Evolutionary conservation across 305 asterid genomes (phyloP).

Genomic region (Petunia hybrid): DNA sequence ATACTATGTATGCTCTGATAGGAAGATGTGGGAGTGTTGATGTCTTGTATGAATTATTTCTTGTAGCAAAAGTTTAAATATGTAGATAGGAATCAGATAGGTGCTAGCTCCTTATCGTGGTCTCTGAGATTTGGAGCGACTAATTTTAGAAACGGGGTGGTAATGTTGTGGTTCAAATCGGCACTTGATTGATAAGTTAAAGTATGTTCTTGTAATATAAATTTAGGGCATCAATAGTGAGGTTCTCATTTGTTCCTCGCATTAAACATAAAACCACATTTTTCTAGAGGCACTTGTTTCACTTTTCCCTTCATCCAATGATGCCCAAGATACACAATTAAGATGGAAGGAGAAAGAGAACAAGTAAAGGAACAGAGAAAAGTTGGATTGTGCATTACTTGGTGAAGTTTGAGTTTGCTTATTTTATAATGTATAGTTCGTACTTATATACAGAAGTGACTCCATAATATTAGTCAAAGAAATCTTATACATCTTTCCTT

Average conservation of each 20-base stretch:
- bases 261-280: not conserved
- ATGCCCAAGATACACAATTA: not conserved
- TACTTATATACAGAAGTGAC: not conserved
- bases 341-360: not conserved
- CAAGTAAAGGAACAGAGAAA: not conserved
- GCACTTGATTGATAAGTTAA: not conserved
- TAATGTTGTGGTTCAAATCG: not conserved
- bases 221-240: not conserved
- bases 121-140: constrained; percentile 3
- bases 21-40: not conserved
- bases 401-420: not conserved
- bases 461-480: not conserved
- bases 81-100: not conserved
- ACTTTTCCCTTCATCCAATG: not conserved
- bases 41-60: constrained; percentile 7
- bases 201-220: not conserved
- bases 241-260: not conserved
- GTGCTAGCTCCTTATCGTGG: not conserved
- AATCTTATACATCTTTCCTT: not conserved
- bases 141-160: not conserved
- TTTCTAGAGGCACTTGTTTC: not conserved
- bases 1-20: not conserved
- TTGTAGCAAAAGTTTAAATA: not conserved
- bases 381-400: not conserved
- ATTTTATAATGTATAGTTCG: not conserved